Evolutionary conservation across 2,329 filamentous ascomycete genomes (phyloP).

Genomic region (Penicillium sp.): DNA sequence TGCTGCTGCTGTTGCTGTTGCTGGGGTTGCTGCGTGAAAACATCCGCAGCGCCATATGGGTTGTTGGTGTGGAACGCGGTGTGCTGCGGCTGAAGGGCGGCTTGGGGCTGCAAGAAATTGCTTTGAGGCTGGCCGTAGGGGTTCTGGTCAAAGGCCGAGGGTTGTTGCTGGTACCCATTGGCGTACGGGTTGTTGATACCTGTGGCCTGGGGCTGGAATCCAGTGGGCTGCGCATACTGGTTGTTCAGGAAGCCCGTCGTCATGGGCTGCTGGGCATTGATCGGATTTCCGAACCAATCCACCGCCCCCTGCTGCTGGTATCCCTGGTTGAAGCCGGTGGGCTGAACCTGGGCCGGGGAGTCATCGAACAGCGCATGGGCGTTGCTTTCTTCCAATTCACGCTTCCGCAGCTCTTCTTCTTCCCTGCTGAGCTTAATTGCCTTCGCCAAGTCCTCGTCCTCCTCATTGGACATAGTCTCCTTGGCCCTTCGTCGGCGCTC

Average conservation of each 20-base stretch:
- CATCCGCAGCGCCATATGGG: slow-evolving; percentile 52
- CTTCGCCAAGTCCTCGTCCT: slow-evolving; percentile 88
- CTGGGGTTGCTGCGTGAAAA: slow-evolving; percentile 43
- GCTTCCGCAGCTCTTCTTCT: slow-evolving; percentile 77
- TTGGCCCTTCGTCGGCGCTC: slow-evolving; percentile 70
- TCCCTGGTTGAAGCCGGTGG: slow-evolving; percentile 90
- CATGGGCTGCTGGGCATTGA: slow-evolving; percentile 72
- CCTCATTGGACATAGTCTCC: slow-evolving; percentile 59
- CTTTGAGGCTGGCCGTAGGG: slow-evolving; percentile 42
- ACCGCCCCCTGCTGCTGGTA: slow-evolving; percentile 96
- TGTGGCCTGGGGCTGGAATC: slow-evolving; percentile 60
- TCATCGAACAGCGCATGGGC: slow-evolving; percentile 87
- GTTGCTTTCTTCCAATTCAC: slow-evolving; percentile 83
- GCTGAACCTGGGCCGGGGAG: slow-evolving; percentile 66
- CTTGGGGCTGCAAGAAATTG: slow-evolving; percentile 50
- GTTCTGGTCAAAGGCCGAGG: slow-evolving; percentile 64
- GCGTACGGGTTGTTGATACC: slow-evolving; percentile 69
- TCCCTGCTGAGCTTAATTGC: slow-evolving; percentile 94
- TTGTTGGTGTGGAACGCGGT: slow-evolving; percentile 57
- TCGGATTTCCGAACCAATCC: slow-evolving; percentile 95
- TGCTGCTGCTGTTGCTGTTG: slow-evolving; percentile 39
- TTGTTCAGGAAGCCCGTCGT: slow-evolving; percentile 66
- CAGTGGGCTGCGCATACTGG: slow-evolving; percentile 73
- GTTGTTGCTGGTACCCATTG: slow-evolving; percentile 71
- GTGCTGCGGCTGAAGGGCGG: slow-evolving; percentile 56